A percentile compares a stretch with the other conserved stretches of the same genome.
Evolutionary conservation across 768 basidiomycete species (phyloP).

Genomic region (Tylopilus balloui): DNA sequence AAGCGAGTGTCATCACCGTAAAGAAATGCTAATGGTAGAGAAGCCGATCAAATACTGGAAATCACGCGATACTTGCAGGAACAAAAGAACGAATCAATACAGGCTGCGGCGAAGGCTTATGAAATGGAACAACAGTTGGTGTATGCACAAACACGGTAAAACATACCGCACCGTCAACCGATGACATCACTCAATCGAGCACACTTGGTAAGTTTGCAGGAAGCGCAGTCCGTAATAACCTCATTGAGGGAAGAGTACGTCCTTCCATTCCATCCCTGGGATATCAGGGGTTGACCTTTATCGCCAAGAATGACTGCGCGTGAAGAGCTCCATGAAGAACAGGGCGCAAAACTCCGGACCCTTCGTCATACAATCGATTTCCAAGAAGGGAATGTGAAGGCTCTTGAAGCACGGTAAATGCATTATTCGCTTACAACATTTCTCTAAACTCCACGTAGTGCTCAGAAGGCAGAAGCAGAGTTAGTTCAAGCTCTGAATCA

Average conservation of each 20-base stretch:
- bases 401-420: slow-evolving; percentile 25
- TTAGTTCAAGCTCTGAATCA: slow-evolving; percentile 14
- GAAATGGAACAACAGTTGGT: slow-evolving; percentile 28
- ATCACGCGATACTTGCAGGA: slow-evolving; percentile 24
- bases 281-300: slow-evolving; percentile 11
- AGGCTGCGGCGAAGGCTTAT: slow-evolving; percentile 17
- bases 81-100: slow-evolving; percentile 28
- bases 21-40: slow-evolving; percentile 14
- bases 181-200: slow-evolving; percentile 11
- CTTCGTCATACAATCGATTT: slow-evolving; percentile 30
- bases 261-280: slow-evolving; percentile 21
- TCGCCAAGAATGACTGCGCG: slow-evolving; percentile 20
- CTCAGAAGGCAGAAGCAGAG: slow-evolving; percentile 20
- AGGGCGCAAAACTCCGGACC: slow-evolving; percentile 24
- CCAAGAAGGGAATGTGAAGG: slow-evolving; percentile 28
- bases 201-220: slow-evolving; percentile 21
- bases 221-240: slow-evolving; percentile 21
- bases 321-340: slow-evolving; percentile 24
- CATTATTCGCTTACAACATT: background rate
- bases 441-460: slow-evolving; percentile 17
- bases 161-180: background rate
- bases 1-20: background rate
- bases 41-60: slow-evolving; percentile 22
- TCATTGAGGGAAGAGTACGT: slow-evolving; percentile 31
- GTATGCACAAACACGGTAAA: slow-evolving; percentile 23